Base-by-base conservation (phyloP, 202 grass and related monocot genomes). In the Setaria viridis region DNA sequence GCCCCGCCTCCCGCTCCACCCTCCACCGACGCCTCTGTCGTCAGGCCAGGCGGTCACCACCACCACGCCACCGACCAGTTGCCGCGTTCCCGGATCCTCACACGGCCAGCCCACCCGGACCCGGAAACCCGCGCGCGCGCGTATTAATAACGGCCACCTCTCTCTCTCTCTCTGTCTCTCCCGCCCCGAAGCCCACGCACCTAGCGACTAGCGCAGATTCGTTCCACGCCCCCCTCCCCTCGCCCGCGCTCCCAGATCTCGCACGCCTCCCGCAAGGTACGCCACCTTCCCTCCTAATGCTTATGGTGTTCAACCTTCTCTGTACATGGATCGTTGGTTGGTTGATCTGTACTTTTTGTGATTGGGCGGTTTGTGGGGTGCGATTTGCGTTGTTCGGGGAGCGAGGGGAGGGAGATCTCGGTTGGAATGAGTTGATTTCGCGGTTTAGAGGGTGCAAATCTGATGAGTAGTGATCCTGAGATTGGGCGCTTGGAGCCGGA, bases 101-200 rank as follows among this genome's bases (percentile, higher is more conserved):
- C 75, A 25, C 68, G 10, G 41, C 48, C 34, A 41, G 41, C 35
- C 21, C 58, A 50, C 62, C 79, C 63, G 64, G 42, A 82, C 79
- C 79, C 63, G 63, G 11, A 11, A 82, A 83, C 79, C 79, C 79
- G 72, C 79, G 60, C 25, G 78, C 78, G 71, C 72, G 62, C 35
- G 37, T 77, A 54, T 88, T 88, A 88, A 83, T 82, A 88, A 76
- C 80, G 72, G 63, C 32, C 72, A 62, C 72, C 86, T 81, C 72
- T 34, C 16, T 35, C 43, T 62, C 46, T 47, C 46, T 46, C 43
- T 10, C 74, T 21, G 57, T 35, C 58, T 21, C 55, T 70, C 34
- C 70, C 47, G 39, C 17, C 50, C 16, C 51, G 63, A 43, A 43
- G 37, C 58, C 54, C 59, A 74, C 58, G 69, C 77, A 42, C 78